phyloP scores from a whole-genome alignment of 1,284 basidiomycete species.

The Phaffia rhodozyma region DNA sequence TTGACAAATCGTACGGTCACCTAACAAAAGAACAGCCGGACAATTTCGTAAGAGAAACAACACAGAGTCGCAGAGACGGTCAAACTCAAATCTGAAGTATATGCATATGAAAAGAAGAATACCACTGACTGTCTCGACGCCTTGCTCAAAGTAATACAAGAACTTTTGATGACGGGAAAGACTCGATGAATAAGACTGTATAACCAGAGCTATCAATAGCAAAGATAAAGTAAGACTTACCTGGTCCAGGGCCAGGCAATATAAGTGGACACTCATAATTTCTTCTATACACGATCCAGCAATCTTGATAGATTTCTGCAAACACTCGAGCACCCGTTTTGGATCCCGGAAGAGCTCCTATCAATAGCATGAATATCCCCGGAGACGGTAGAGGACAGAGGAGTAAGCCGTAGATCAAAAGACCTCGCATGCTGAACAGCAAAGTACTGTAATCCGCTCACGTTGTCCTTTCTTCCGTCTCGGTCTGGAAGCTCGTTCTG shows the following conservation, averaged over 20 bases:
- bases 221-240: not conserved
- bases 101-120: not conserved
- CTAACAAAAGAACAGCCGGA: slow-evolving; percentile 36
- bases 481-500: slow-evolving; percentile 50
- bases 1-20: slow-evolving; percentile 88
- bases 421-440: not conserved
- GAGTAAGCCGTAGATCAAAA: too few species aligned
- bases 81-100: not conserved
- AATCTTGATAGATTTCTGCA: slow-evolving; percentile 85
- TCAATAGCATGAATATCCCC: not conserved
- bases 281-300: slow-evolving; percentile 89
- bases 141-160: slow-evolving; percentile 83
- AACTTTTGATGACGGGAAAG: slow-evolving; percentile 37
- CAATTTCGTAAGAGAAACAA: not conserved
- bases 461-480: slow-evolving; percentile 39
- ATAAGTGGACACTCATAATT: slow-evolving; percentile 83
- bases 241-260: slow-evolving; percentile 83
- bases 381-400: not conserved
- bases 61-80: not conserved
- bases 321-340: slow-evolving; percentile 85
- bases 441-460: slow-evolving; percentile 22
- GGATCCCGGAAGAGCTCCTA: slow-evolving; percentile 82
- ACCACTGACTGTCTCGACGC: slow-evolving; percentile 64
- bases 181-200: not conserved
- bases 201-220: not conserved